These are phyloP conservation scores for Cladosporium sp. DNA, from an alignment of 2,329 filamentous ascomycete genomes.

Conservation along the genomic window DNA sequence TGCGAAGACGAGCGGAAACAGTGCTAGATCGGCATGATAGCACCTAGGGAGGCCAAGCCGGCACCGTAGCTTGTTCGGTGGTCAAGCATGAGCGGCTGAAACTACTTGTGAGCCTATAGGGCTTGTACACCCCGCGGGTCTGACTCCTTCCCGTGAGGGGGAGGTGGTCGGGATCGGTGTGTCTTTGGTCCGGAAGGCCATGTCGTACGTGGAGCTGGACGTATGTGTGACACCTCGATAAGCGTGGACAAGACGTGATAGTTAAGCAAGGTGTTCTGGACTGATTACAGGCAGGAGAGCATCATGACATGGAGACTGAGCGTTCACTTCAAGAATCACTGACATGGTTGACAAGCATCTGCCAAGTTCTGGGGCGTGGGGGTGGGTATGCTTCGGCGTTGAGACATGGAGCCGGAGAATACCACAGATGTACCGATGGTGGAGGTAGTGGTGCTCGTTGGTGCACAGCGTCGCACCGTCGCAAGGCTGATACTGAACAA, in stretches of 20 bases:
- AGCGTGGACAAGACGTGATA: background rate
- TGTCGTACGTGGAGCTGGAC: background rate
- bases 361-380: slow-evolving; percentile 5
- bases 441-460: background rate
- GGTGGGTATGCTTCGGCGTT: background rate
- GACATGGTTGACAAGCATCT: background rate
- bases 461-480: background rate
- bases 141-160: slow-evolving; percentile 7
- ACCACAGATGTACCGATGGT: background rate
- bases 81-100: slow-evolving; percentile 15
- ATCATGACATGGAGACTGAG: background rate
- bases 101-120: background rate
- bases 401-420: background rate
- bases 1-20: slow-evolving; percentile 6
- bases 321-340: background rate
- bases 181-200: slow-evolving; percentile 6
- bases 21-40: slow-evolving; percentile 9
- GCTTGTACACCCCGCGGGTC: slow-evolving; percentile 5
- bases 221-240: background rate
- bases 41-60: slow-evolving; percentile 10
- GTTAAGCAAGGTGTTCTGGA: background rate
- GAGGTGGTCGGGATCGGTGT: slow-evolving; percentile 4
- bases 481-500: background rate
- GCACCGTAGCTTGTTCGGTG: slow-evolving; percentile 16
- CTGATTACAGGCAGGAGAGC: background rate